Evolutionary conservation across 768 basidiomycete species (phyloP).

Genomic region (Boletus sensibilis): DNA sequence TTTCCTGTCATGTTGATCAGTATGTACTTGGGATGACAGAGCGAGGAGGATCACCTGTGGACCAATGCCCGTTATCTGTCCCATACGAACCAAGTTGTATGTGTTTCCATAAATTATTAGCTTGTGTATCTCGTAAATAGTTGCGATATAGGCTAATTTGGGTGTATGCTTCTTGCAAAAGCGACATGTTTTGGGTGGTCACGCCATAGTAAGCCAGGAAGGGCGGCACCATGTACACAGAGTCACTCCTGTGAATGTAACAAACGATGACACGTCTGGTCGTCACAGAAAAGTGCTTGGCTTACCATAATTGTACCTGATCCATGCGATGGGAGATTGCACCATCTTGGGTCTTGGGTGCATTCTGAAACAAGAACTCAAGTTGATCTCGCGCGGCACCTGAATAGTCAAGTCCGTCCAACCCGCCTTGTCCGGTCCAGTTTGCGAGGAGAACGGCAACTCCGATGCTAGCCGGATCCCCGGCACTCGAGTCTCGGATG

Average conservation of each 20-base stretch:
- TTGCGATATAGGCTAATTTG: conserved; percentile 73
- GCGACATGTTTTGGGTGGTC: conserved; percentile 50
- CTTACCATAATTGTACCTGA: conserved; percentile 71
- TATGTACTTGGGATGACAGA: neutral
- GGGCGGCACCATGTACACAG: conserved; percentile 82
- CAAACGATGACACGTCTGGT: neutral
- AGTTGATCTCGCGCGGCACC: conserved; percentile 67
- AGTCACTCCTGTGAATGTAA: conserved; percentile 59
- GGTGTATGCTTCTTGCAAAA: conserved; percentile 63
- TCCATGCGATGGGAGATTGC: conserved; percentile 77
- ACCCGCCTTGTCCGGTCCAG: conserved; percentile 41
- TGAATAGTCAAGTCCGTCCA: conserved; percentile 53
- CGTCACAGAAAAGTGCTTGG: neutral
- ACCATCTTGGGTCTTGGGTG: conserved; percentile 66
- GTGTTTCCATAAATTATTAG: conserved; percentile 72
- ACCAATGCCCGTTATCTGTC: conserved; percentile 73
- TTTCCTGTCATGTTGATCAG: conserved; percentile 51
- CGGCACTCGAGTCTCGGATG: conserved; percentile 57
- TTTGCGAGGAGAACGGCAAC: conserved; percentile 65
- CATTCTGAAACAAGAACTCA: conserved; percentile 53
- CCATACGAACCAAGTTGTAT: conserved; percentile 54
- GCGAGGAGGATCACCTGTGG: conserved; percentile 52
- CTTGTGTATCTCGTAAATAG: conserved; percentile 52
- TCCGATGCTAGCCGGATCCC: conserved; percentile 79
- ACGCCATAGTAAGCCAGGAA: conserved; percentile 86